A percentile compares a stretch with the other conserved stretches of the same genome.
Evolutionary conservation across 768 basidiomycete species (phyloP).

Genomic region (Coprinopsis cinerea): DNA sequence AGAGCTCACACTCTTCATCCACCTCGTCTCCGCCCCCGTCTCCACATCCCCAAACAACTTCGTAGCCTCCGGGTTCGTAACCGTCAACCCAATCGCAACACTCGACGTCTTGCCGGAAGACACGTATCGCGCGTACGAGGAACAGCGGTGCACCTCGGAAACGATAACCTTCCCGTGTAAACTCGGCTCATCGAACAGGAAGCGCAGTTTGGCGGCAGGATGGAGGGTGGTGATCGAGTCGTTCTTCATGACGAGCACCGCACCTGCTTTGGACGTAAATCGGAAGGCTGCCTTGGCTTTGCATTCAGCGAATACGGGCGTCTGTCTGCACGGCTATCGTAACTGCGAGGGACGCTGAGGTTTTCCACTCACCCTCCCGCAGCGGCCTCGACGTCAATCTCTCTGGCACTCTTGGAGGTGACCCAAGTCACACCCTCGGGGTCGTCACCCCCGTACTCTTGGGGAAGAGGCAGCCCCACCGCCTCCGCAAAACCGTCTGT

Average conservation of each 20-base stretch:
- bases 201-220: constrained; percentile 21
- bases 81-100: constrained; percentile 22
- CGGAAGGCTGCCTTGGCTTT: constrained; percentile 22
- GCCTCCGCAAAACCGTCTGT: constrained; percentile 13
- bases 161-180: constrained; percentile 24
- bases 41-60: constrained; percentile 12
- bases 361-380: constrained; percentile 12
- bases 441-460: constrained; percentile 15
- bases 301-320: constrained; percentile 20
- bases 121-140: constrained; percentile 27
- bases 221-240: constrained; percentile 21
- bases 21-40: constrained; percentile 12
- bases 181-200: constrained; percentile 19
- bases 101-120: constrained; percentile 13
- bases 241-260: constrained; percentile 26
- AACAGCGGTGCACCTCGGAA: constrained; percentile 27
- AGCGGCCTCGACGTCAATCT: constrained; percentile 15
- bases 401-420: constrained; percentile 19
- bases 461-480: constrained; percentile 8
- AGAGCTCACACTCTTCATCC: constrained; percentile 18
- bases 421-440: constrained; percentile 23
- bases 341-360: background rate
- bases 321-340: constrained; percentile 13
- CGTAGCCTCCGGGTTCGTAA: constrained; percentile 11
- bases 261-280: constrained; percentile 22